Evolutionary conservation across 1,284 basidiomycete species (phyloP), one percentile per base, ranked within the genome.

Genomic region (Leccinum ponderosum): DNA sequence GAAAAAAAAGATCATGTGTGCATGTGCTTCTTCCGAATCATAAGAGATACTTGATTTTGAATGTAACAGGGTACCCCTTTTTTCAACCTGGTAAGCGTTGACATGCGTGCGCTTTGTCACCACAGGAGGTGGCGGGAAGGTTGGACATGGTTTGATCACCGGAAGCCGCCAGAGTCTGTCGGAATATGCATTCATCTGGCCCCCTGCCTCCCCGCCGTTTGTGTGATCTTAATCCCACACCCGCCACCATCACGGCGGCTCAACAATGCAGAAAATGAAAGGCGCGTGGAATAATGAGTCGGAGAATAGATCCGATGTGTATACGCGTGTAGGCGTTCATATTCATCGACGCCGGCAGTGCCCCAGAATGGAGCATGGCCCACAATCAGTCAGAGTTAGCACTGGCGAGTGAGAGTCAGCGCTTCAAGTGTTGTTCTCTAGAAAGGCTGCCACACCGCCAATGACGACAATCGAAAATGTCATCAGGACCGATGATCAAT

Each of bases 251-350:
- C 66, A 66, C 17, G 52, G 42, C 12, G 62, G 12, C 33, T 48
- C 12, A 44, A 53, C 57, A 63, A 25, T 22, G 55, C 39, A 56
- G 52, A 66, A 25, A 25, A 66, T 70, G 68, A 70, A 68, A 61
- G 37, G 39, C 68, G 62, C 62, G 62, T 66, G 64, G 57, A 54
- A 55, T 8, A 56, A 31, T 48, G 27, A 25, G 27, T 3, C 7
- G 37, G 15, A 11, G 29, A 1, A 14, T 17, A 37, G 27, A 47
- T n/a, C 47, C 22, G 14, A 25, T 48, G 27, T 53, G 62, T 39
- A 4, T 51, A 8, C 9, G 14, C 31, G 52, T 37, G 25, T 51
- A 37, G 20, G 9, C 11, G 5, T 22, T 66, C 66, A 59, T 66
- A 9, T 22, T 67, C 68, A 62, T 27, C 39, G 25, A 47, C 4